Base-by-base conservation (phyloP, 495 filamentous ascomycete species). In the Xylaria flabelliformis region DNA sequence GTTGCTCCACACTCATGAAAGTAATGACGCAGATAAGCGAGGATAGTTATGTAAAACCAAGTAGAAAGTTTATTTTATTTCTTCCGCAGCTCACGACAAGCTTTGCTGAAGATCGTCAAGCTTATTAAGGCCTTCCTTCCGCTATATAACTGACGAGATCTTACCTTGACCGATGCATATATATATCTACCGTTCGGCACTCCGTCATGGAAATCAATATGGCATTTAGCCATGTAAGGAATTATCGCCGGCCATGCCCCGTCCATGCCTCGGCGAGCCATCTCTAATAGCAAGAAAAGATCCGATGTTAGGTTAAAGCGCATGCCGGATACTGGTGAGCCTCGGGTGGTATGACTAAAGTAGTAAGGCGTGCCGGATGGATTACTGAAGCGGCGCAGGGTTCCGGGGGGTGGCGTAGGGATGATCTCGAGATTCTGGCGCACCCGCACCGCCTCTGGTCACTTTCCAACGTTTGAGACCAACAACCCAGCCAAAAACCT, bases 241-340 rank as follows among this genome's bases (percentile, higher is more conserved):
- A 78, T 71, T 44, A 74, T 64, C 66, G 71, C 77, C 77, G 77
- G 44, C 68, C 69, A 61, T 79, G 69, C 77, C 73, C 77, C 77
- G 77, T 55, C 65, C 69, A 61, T 79, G 69, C 77, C 73, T 78
- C 76, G 73, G 76, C 48, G 58, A 71, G 39, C 39, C 79, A 41
- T 13, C 82, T 79, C 83, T 53, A 62, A 84, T 83, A 83, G 83
- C 83, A 85, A 77, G 82, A 76, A 70, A 77, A 63, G 74, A 79
- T 76, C 72, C 73, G 74, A 70, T 70, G 73, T 74, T 73, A 65
- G 69, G 73, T 72, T 73, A 74, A 74, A 67, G 72, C 68, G 73
- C 69, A 74, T 63, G 76, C 67, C 34, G 69, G 55, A 62, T 61
- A 51, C 55, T 69, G 53, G 61, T 51, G 73, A 63, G 64, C 74